A percentile compares a stretch with the other conserved stretches of the same genome.
Conservation (phyloP, 148 eudicot species). For the Camellia sinensis region DNA sequence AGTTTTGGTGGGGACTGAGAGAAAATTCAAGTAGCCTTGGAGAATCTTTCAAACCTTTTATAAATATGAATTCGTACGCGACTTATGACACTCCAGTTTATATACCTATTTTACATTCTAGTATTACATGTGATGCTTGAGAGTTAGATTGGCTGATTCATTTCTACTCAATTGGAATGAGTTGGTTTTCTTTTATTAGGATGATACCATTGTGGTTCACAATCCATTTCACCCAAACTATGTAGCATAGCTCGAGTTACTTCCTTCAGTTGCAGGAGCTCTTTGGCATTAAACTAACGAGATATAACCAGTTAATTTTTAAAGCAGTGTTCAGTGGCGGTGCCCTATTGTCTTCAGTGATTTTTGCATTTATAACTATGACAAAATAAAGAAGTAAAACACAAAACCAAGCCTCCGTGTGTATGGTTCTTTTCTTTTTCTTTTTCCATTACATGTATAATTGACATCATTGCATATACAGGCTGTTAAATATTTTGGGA, state of each 20-base stretch:
- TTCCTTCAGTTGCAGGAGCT: no score
- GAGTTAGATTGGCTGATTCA: background rate
- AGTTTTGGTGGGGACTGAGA: background rate
- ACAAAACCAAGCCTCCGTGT: background rate
- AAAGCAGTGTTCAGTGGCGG: background rate
- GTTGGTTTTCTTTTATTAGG: background rate
- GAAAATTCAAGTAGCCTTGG: background rate
- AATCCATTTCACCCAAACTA: background rate
- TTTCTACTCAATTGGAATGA: background rate
- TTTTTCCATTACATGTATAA: no score
- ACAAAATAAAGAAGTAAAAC: background rate
- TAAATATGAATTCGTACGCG: background rate
- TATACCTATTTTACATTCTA: background rate
- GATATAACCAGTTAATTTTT: background rate
- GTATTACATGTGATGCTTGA: background rate
- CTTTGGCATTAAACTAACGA: no score
- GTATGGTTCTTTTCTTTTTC: no score
- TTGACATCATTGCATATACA: no score
- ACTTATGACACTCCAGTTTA: background rate
- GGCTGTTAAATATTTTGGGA: background rate
- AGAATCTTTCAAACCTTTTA: background rate
- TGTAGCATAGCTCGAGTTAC: background rate
- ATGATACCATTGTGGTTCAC: background rate
- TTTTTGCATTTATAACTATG: background rate
- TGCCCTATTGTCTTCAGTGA: background rate